A percentile compares a stretch with the other conserved stretches of the same genome.
Conservation (phyloP, 495 filamentous ascomycete genomes). For the Hypomontagnella submonticulosa region DNA sequence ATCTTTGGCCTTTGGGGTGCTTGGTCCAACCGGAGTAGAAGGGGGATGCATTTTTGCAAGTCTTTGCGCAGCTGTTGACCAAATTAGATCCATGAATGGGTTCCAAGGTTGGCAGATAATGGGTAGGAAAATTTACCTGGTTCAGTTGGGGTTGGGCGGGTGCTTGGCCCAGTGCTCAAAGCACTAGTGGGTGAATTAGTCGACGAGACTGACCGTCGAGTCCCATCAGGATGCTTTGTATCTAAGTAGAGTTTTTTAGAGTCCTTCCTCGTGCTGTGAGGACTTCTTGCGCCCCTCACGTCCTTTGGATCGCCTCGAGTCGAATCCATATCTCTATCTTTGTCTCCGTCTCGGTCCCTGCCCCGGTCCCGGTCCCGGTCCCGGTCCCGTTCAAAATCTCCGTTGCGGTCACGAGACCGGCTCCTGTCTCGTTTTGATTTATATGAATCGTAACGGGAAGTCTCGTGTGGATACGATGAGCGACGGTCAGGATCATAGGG, state of each 20-base stretch:
- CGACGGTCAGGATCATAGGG: conserved; percentile 22
- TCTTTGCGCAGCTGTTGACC: conserved; percentile 17
- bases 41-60: neutral
- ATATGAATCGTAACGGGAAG: conserved; percentile 9
- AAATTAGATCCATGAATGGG: conserved; percentile 16
- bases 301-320: conserved; percentile 27
- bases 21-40: neutral
- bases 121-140: conserved; percentile 20
- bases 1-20: conserved; percentile 35
- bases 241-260: conserved; percentile 22
- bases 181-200: conserved; percentile 33
- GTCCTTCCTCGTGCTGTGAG: conserved; percentile 10
- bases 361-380: neutral
- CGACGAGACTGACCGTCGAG: conserved; percentile 14
- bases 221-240: conserved; percentile 16
- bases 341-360: too few species aligned
- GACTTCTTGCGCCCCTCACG: conserved; percentile 23
- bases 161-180: conserved; percentile 14
- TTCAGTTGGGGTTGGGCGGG: conserved; percentile 27
- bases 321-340: conserved; percentile 6
- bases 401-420: conserved; percentile 10
- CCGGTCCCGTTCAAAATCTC: conserved; percentile 6
- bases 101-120: neutral
- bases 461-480: too few species aligned
- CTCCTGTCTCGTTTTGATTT: conserved; percentile 4